These are phyloP conservation scores for Carallia brachiata DNA, from an alignment of 345 rosid genomes.

Conservation along the genomic window DNA sequence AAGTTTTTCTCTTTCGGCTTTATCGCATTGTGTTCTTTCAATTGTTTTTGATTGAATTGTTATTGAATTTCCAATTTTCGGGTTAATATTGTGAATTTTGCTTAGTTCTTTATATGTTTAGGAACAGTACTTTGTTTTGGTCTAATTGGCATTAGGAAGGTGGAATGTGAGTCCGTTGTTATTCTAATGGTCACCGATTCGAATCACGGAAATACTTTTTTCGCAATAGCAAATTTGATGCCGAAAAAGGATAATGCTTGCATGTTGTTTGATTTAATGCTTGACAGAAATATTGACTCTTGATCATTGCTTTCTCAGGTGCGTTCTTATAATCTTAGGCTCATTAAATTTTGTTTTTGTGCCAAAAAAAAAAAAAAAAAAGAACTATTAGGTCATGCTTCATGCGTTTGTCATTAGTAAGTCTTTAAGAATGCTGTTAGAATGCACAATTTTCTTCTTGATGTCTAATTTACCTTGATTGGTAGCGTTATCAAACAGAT, in stretches of 20 bases:
- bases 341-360: too few species aligned
- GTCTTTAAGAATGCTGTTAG: background rate
- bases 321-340: background rate
- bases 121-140: too few species aligned
- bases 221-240: too few species aligned
- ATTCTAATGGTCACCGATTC: too few species aligned
- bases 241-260: too few species aligned
- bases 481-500: background rate
- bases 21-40: background rate
- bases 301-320: background rate
- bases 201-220: too few species aligned
- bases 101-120: background rate
- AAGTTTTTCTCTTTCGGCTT: background rate
- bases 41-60: constrained; percentile 4
- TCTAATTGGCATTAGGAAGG: too few species aligned
- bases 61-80: background rate
- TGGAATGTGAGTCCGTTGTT: too few species aligned
- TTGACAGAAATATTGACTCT: constrained; percentile 10
- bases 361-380: too few species aligned
- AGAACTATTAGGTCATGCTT: background rate
- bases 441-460: background rate
- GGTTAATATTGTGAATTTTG: background rate
- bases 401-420: background rate
- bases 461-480: too few species aligned
- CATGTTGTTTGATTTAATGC: constrained; percentile 37